Base-by-base conservation (phyloP, 805 yeast genomes). In the Starmerella sp. region DNA sequence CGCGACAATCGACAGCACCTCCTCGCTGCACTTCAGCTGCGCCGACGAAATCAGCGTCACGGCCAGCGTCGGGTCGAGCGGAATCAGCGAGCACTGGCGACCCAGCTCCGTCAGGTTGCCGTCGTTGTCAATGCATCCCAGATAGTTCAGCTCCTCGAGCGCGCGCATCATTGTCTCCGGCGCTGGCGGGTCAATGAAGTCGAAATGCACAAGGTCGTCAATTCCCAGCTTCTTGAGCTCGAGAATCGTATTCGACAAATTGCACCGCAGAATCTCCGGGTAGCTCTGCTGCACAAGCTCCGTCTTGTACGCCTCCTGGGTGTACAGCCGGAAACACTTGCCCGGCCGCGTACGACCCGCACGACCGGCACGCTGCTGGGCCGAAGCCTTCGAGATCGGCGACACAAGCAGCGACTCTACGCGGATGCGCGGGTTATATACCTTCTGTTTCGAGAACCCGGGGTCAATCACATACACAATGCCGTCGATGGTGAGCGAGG, bases 121-220 rank as follows among this genome's bases (percentile, higher is more conserved):
- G 48, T 88, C 91, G 67, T 93, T 96, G 62, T 87, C 86, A 52
- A 91, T 76, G 73, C 97, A 93, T 28, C 84, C 83, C 58, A 91
- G 74, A 67, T 88, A 93, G 67, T 93, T 90, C 65, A 91, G 77
- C 69, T 91, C 98, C 70, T 91, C 98, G 59, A 91, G 74, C 0
- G 97, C 97, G 68, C 98, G 79, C 98, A 93, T 93, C 98, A 91
- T 93, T 6, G 98, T 93, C 71, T 91, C 98, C 9, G 98, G 98
- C 2, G 97, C 97, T 13, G 98, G 98, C 7, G 98, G 97, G 67
- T 91, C 98, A 95, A 91, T 91, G 67, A 93, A 91, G 69, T 93
- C 98, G 67, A 91, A 91, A 71, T 91, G 97, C 41, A 93, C 98
- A 65, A 91, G 79, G 72, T 91, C 97, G 67, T 93, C 95, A 60